phyloP scores from a whole-genome alignment of 148 eudicot species.

The Tetragonia tetragonoides region DNA sequence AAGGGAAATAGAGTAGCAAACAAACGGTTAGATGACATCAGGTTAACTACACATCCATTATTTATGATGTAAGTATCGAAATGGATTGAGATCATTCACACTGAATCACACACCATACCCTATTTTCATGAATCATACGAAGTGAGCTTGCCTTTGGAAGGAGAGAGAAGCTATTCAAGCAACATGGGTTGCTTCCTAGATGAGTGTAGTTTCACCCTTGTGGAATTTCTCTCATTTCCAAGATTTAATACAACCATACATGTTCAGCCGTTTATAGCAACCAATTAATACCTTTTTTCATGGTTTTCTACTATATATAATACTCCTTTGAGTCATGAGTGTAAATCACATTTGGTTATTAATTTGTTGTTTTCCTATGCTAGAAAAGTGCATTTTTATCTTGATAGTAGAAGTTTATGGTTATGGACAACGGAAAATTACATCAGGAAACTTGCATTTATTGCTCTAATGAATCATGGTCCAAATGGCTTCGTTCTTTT shows the following conservation, averaged over 20 bases:
- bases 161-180: neutral
- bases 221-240: neutral
- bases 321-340: neutral
- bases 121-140: neutral
- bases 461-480: too few relatives aligned
- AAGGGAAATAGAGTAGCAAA: neutral
- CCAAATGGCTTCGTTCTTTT: too few relatives aligned
- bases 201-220: neutral
- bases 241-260: conserved; percentile 14
- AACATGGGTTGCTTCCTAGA: conserved; percentile 20
- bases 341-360: neutral
- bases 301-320: neutral
- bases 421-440: neutral
- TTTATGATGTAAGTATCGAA: too few relatives aligned
- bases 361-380: neutral
- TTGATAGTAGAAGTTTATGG: neutral
- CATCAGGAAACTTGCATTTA: neutral
- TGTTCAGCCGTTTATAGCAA: conserved; percentile 22
- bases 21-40: conserved; percentile 10
- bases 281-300: neutral
- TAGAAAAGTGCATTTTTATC: neutral
- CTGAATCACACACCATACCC: neutral
- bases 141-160: neutral
- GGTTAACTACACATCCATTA: neutral
- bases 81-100: too few relatives aligned